These are phyloP conservation scores for Anthracocystis setariae DNA, from an alignment of 1,284 basidiomycete genomes.

Conservation along the genomic window DNA sequence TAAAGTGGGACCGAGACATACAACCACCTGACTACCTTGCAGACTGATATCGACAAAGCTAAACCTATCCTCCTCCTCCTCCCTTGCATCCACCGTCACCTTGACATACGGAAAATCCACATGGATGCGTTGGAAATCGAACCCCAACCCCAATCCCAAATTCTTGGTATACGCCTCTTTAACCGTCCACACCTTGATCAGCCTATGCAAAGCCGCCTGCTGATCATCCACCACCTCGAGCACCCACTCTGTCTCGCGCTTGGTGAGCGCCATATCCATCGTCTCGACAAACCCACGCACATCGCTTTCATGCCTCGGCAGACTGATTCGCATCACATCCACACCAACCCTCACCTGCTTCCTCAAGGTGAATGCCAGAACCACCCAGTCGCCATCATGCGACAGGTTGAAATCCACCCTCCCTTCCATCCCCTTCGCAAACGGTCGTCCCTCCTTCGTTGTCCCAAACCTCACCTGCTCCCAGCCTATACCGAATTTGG, in stretches of 20 bases:
- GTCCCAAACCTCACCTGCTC: constrained; percentile 12
- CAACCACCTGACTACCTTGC: constrained; percentile 10
- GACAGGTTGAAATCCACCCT: constrained; percentile 60
- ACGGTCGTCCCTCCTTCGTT: constrained; percentile 44
- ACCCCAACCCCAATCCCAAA: constrained; percentile 60
- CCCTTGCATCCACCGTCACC: background rate
- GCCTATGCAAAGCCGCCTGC: constrained; percentile 24
- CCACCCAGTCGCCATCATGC: constrained; percentile 64
- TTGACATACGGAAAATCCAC: constrained; percentile 30
- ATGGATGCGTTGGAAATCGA: constrained; percentile 57
- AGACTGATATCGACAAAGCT: constrained; percentile 44
- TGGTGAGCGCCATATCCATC: constrained; percentile 60
- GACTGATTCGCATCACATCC: constrained; percentile 60
- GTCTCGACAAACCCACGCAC: constrained; percentile 51
- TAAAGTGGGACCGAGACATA: constrained; percentile 6
- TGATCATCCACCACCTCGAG: constrained; percentile 9
- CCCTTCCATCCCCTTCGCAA: background rate
- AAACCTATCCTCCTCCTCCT: constrained; percentile 8
- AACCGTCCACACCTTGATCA: constrained; percentile 62
- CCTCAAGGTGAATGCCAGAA: constrained; percentile 46
- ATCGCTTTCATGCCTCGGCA: constrained; percentile 56
- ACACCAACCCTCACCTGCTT: constrained; percentile 41
- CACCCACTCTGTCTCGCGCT: constrained; percentile 49
- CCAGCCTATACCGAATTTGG: constrained; percentile 12
- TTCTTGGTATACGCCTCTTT: constrained; percentile 66